Percentiles rank a stretch among this genome's conserved stretches.
Evolutionary conservation across 495 filamentous ascomycete species (phyloP).

Genomic region (Talaromyces proteolyticus): DNA sequence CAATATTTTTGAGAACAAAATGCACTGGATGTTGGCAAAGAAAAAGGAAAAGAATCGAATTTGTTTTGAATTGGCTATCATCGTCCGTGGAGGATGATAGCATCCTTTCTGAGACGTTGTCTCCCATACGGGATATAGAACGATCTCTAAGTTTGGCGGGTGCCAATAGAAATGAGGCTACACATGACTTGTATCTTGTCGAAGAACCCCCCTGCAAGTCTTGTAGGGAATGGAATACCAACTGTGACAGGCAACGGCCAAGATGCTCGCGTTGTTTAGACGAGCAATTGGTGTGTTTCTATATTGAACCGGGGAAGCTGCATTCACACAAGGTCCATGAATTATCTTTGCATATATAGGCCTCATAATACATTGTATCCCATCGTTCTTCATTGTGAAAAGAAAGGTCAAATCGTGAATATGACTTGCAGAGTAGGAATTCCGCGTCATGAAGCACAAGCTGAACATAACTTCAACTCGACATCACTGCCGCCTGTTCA

Average conservation of each 20-base stretch:
- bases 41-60: neutral
- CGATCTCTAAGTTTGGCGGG: neutral
- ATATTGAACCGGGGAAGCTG: neutral
- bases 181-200: neutral
- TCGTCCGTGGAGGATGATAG: neutral
- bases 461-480: neutral
- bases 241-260: constrained; percentile 3
- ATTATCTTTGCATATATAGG: neutral
- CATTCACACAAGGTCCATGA: neutral
- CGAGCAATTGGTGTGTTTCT: constrained; percentile 7
- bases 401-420: too few relatives aligned
- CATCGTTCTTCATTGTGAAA: too few relatives aligned
- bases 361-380: neutral
- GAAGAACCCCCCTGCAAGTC: neutral
- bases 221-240: neutral
- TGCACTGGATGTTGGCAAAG: neutral
- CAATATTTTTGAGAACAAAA: too few relatives aligned
- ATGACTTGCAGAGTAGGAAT: too few relatives aligned
- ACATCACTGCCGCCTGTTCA: neutral
- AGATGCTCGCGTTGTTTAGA: constrained; percentile 5
- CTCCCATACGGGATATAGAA: neutral
- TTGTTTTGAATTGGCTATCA: neutral
- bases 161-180: neutral
- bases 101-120: too few relatives aligned
- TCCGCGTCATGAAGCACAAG: neutral